Evolutionary conservation across 768 basidiomycete species (phyloP), one percentile per base, ranked within the genome.

Genomic region (Mycena polygramma): DNA sequence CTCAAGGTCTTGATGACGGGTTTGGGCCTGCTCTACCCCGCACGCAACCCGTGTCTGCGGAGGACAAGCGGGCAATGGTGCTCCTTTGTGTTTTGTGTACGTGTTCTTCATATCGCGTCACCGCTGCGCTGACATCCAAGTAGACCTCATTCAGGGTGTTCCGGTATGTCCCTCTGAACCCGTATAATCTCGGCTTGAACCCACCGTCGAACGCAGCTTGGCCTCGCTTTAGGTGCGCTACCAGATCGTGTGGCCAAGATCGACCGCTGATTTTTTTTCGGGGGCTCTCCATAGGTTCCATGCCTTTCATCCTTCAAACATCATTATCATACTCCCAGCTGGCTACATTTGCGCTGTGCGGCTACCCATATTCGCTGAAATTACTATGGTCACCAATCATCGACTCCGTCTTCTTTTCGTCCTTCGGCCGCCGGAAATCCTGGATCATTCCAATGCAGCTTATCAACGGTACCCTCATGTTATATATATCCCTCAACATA

Each of bases 391-490:
- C 96, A 4, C 98, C 98, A 55, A 92, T 99, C 72, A 95, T 99
- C 63, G 98, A 99, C 78, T 94, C 97, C 2, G 84, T 93, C 73
- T 99, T 93, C 80, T 84, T 92, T 75, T 83, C 90, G 39, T 91
- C 89, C 51, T 74, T 97, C 69, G 98, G 98, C n/a, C 91, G 98
- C 54, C 87, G 98, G 73, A 99, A 98, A 80, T 96, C 94, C 70
- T 99, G 98, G 98, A 98, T 99, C 75, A 92, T 99, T 69, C 98
- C 98, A 41, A 97, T 99, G 87, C 98, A 99, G 79, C 79, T 91
- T 43, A 90, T 95, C 71, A 94, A 98, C 55, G 98, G 95, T 46
- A 85, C 88, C 46, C 83, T 96, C 64, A 94, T 95, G 93, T 75
- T 94, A 36, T 91, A 90, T 75, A 92, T 95, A 68, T 92, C 94